Evolutionary conservation across 305 asterid species (phyloP).

Genomic region (Galium porrigens): DNA sequence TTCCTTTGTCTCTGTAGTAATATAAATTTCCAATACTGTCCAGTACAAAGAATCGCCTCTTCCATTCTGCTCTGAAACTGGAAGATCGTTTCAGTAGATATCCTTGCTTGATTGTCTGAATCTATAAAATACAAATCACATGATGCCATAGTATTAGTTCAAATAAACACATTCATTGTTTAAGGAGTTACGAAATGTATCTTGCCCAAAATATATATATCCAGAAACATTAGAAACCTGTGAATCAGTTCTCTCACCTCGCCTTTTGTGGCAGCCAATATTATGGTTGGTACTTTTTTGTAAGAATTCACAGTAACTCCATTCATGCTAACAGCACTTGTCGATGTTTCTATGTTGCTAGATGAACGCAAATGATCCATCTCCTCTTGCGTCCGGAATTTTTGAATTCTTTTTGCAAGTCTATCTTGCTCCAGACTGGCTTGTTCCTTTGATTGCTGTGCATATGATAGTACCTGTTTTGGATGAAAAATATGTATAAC

Average conservation of each 20-base stretch:
- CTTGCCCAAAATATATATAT: neutral
- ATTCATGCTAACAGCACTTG: slow-evolving; percentile 46
- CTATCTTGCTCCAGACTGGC: slow-evolving; percentile 80
- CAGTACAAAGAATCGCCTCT: slow-evolving; percentile 82
- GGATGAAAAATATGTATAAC: slow-evolving; percentile 8
- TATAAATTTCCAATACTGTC: slow-evolving; percentile 79
- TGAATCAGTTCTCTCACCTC: slow-evolving; percentile 45
- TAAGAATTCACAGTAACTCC: slow-evolving; percentile 52
- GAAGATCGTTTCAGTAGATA: slow-evolving; percentile 85
- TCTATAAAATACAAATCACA: slow-evolving; percentile 31
- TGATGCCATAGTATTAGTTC: slow-evolving; percentile 2
- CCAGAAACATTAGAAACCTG: slow-evolving; percentile 10
- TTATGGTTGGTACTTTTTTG: slow-evolving; percentile 57
- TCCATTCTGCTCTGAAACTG: slow-evolving; percentile 92
- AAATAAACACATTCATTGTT: slow-evolving; percentile 6
- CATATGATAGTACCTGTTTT: slow-evolving; percentile 81
- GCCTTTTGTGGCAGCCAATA: slow-evolving; percentile 66
- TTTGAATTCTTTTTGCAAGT: slow-evolving; percentile 94
- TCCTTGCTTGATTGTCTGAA: slow-evolving; percentile 81
- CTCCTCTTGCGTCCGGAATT: slow-evolving; percentile 80
- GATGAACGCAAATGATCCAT: slow-evolving; percentile 55
- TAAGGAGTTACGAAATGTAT: slow-evolving; percentile 4
- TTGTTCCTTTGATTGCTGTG: slow-evolving; percentile 93
- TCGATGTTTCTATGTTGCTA: slow-evolving; percentile 42
- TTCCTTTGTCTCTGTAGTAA: slow-evolving; percentile 72